A percentile compares a stretch with the other conserved stretches of the same genome.
Evolutionary conservation across 768 basidiomycete species (phyloP).

Genomic region (Ephemerocybe angulata): DNA sequence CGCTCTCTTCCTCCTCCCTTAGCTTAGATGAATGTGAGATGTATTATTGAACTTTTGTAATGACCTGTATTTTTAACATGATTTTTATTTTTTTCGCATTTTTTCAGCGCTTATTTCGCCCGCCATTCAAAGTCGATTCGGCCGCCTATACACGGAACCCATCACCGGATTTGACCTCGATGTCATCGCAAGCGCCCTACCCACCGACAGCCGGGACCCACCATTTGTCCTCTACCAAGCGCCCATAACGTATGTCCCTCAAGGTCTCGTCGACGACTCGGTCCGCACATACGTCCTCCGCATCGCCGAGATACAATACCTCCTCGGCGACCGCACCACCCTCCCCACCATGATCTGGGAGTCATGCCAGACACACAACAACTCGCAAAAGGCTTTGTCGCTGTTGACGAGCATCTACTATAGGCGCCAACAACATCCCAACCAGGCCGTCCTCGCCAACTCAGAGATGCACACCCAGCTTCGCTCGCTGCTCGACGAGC

Average conservation of each 20-base stretch:
- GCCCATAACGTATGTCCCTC: conserved; percentile 16
- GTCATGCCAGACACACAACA: conserved; percentile 42
- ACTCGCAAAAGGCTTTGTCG: conserved; percentile 55
- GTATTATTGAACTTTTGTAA: conserved; percentile 67
- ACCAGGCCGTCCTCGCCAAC: conserved; percentile 8
- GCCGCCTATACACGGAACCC: conserved; percentile 4
- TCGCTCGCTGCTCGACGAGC: conserved; percentile 20
- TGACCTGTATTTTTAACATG: conserved; percentile 36
- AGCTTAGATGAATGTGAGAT: conserved; percentile 74
- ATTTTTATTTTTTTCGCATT: conserved; percentile 16
- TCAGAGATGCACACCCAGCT: conserved; percentile 20
- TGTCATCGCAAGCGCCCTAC: not conserved
- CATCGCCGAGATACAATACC: conserved; percentile 66
- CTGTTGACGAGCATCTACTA: conserved; percentile 61
- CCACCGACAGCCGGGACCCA: conserved; percentile 1
- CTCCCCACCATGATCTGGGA: conserved; percentile 46
- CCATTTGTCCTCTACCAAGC: conserved; percentile 7
- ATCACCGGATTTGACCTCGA: conserved; percentile 1
- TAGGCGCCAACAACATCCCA: conserved; percentile 21
- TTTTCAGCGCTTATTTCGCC: conserved; percentile 9
- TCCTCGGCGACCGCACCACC: conserved; percentile 53
- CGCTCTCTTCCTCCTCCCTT: conserved; percentile 28
- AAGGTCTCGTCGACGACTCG: conserved; percentile 24
- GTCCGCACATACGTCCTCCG: conserved; percentile 51
- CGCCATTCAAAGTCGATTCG: conserved; percentile 8